Percentiles rank a stretch among this genome's conserved stretches.
These are phyloP conservation scores for Cucumis variabilis DNA, from an alignment of 331 rosid species.

Conservation along the genomic window DNA sequence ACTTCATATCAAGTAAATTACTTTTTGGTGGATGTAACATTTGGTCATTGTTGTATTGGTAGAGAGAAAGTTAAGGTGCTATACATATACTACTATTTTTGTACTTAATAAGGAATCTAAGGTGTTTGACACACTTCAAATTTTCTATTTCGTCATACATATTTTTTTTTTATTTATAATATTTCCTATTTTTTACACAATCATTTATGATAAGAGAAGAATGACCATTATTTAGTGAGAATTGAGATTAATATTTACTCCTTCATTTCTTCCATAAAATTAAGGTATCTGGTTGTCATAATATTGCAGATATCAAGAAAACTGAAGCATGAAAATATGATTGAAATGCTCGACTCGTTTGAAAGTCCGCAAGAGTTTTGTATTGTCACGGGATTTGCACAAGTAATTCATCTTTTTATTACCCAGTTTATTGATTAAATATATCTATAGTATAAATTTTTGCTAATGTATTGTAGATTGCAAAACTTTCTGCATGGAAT, in stretches of 20 bases:
- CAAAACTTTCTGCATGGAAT: not conserved
- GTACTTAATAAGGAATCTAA: not conserved
- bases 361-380: conserved; percentile 97
- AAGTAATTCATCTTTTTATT: conserved; percentile 56
- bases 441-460: not conserved
- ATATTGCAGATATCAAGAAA: conserved; percentile 83
- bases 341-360: conserved; percentile 98
- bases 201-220: not conserved
- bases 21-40: not conserved
- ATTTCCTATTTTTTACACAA: not conserved
- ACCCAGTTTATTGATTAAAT: not conserved
- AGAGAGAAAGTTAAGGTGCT: not conserved
- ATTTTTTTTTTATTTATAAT: not conserved
- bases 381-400: conserved; percentile 94
- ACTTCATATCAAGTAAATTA: not conserved
- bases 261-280: not conserved
- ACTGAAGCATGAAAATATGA: conserved; percentile 93
- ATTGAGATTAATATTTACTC: not conserved
- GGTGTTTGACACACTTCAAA: not conserved
- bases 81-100: not conserved
- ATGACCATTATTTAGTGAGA: not conserved
- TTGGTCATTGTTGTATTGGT: not conserved
- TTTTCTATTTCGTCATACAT: not conserved
- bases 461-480: not conserved
- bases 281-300: conserved; percentile 25